Evolutionary conservation across 345 rosid genomes (phyloP), one percentile per base, ranked within the genome.

Genomic region (Populus euphratica): DNA sequence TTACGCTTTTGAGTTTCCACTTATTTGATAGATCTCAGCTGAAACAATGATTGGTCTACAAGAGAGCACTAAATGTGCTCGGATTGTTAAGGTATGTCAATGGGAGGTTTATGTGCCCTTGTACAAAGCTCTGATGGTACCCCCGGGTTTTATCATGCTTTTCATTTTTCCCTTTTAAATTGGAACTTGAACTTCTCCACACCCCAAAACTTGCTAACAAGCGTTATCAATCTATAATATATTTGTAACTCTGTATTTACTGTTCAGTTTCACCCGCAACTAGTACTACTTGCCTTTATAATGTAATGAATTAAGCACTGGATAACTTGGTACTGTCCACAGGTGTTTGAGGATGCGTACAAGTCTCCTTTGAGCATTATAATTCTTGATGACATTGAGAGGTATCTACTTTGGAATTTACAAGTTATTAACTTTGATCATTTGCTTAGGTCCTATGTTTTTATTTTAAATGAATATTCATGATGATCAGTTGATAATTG

Each of bases 331-430:
- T 59, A 9, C 21, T 38, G 67, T 79, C 76, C 10, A 73, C 82
- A 96, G 99, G 96, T 94, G 52, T 96, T 96, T 73, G 99, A 96
- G 86, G 99, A 96, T 81, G 99, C 99, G 18, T 96, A 94, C 83
- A 96, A 91, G 86, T 96, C 98, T 56, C 99, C 98, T 5, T 79
- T 94, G 84, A 96, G 99, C 87, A 90, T 96, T 78, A 91, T 96
- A 81, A 81, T 96, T 83, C 99, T 96, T 77, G 98, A 96, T 63
- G 98, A 94, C 87, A 86, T 96, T 62, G 99, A 96, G 86, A 96
- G 99, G 98, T 93, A 83, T 35, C 21, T n/a, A 21, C 44, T 41
- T 64, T 25, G 25, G 25, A 16, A 25, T 7, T 64, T 36, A 10
- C 4, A 10, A 27, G 63, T 35, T n/a, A 41, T 70, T 9, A 35